Conservation (phyloP, 177 flowering plant genomes). For the Vitis hybrid region DNA sequence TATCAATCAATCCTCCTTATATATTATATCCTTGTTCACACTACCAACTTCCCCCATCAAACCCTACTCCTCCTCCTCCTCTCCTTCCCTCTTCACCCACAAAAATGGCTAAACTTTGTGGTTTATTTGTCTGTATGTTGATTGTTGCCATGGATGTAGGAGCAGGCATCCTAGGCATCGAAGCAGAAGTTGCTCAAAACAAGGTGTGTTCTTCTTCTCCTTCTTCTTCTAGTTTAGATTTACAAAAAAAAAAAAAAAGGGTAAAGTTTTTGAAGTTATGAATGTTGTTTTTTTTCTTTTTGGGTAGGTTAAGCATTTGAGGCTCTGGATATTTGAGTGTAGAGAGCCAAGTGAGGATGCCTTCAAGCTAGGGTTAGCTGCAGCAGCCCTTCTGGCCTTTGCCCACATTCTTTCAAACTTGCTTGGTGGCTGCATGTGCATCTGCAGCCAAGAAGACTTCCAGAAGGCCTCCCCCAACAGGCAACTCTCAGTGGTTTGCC, state of each 20-base stretch:
- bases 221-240: neutral
- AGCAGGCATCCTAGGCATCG: slow-evolving; percentile 56
- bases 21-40: neutral
- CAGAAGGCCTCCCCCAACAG: slow-evolving; percentile 54
- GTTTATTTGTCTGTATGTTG: slow-evolving; percentile 41
- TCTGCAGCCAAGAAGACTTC: slow-evolving; percentile 56
- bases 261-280: too few relatives aligned
- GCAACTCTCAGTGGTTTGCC: slow-evolving; percentile 57
- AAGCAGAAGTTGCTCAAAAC: slow-evolving; percentile 62
- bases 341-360: slow-evolving; percentile 74
- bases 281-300: neutral
- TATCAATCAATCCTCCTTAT: neutral
- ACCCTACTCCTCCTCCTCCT: neutral
- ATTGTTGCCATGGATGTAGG: slow-evolving; percentile 45
- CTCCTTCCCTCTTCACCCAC: neutral
- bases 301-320: slow-evolving; percentile 57
- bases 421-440: slow-evolving; percentile 62
- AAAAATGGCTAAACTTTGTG: slow-evolving; percentile 25
- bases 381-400: slow-evolving; percentile 46
- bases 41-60: slow-evolving; percentile 4
- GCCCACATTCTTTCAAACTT: slow-evolving; percentile 74
- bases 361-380: slow-evolving; percentile 64
- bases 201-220: slow-evolving; percentile 26
- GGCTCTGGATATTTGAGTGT: slow-evolving; percentile 75
- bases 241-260: neutral